Evolutionary conservation across 164 flowering plant genomes (phyloP).

Genomic region (Aristolochia fimbriata): DNA sequence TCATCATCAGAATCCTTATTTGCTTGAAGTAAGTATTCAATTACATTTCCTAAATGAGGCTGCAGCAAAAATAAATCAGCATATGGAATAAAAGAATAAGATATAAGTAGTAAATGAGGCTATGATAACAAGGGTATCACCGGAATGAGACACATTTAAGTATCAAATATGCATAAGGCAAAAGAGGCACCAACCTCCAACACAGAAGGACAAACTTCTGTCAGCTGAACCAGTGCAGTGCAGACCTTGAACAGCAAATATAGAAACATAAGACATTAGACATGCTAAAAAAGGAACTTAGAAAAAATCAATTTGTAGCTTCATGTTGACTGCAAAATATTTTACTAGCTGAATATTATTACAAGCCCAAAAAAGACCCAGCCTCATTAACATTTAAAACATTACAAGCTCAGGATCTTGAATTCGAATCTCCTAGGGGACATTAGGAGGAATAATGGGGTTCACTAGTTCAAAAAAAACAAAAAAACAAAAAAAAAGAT

Average conservation of each 20-base stretch:
- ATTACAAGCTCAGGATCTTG: too few species aligned
- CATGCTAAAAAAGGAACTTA: slow-evolving; percentile 1
- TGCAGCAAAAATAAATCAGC: slow-evolving; percentile 23
- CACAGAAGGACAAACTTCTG: slow-evolving; percentile 77
- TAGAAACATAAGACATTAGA: not conserved
- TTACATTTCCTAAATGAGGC: slow-evolving; percentile 83
- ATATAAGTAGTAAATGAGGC: not conserved
- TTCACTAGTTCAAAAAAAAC: too few species aligned
- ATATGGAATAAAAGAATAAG: slow-evolving; percentile 2
- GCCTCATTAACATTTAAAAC: too few species aligned
- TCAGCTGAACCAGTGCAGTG: slow-evolving; percentile 86
- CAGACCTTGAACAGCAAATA: slow-evolving; percentile 56
- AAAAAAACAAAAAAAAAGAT: too few species aligned
- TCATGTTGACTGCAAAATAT: too few species aligned
- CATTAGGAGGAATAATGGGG: too few species aligned
- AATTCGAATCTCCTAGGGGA: too few species aligned
- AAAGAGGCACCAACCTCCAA: slow-evolving; percentile 52
- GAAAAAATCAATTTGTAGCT: not conserved
- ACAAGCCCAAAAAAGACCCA: too few species aligned
- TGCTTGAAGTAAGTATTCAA: slow-evolving; percentile 92
- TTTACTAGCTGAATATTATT: too few species aligned
- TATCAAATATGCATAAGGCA: not conserved
- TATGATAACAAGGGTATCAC: not conserved
- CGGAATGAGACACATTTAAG: not conserved
- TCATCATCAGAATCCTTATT: slow-evolving; percentile 86